A percentile compares a stretch with the other conserved stretches of the same genome.
Evolutionary conservation across 495 filamentous ascomycete genomes (phyloP).

Genomic region (Penicillium macrosclerotiorum): DNA sequence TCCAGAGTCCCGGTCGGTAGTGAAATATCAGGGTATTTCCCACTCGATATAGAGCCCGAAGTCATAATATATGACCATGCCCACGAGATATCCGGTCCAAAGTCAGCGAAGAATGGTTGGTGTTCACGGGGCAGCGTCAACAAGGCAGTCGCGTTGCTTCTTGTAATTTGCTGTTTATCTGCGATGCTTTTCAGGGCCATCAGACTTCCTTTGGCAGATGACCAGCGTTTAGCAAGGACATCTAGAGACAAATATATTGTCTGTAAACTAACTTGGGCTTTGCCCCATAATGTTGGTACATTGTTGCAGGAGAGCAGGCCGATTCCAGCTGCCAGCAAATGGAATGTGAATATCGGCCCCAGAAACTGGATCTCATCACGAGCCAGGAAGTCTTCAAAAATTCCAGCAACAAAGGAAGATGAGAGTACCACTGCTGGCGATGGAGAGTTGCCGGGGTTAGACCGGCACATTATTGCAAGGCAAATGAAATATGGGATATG

Average conservation of each 20-base stretch:
- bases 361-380: conserved; percentile 25
- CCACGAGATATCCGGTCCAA: conserved; percentile 17
- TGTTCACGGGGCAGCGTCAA: conserved; percentile 11
- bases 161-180: conserved; percentile 10
- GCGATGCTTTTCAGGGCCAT: conserved; percentile 22
- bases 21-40: background rate
- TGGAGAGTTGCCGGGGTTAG: conserved; percentile 11
- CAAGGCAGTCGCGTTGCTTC: background rate
- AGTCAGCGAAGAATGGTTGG: conserved; percentile 8
- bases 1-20: background rate
- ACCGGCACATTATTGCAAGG: conserved; percentile 23
- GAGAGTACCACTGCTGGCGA: conserved; percentile 20
- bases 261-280: conserved; percentile 10
- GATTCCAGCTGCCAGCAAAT: conserved; percentile 23
- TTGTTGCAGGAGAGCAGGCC: conserved; percentile 20
- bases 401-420: conserved; percentile 21
- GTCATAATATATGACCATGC: conserved; percentile 13
- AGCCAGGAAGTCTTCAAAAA: conserved; percentile 28
- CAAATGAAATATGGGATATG: conserved; percentile 26
- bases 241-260: conserved; percentile 23
- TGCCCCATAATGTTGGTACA: conserved; percentile 11
- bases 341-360: conserved; percentile 26
- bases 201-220: conserved; percentile 21
- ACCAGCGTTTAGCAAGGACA: conserved; percentile 23
- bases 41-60: background rate